Base-by-base conservation (phyloP, 2,329 filamentous ascomycete species). In the Hawksworthiomyces lignivorus region DNA sequence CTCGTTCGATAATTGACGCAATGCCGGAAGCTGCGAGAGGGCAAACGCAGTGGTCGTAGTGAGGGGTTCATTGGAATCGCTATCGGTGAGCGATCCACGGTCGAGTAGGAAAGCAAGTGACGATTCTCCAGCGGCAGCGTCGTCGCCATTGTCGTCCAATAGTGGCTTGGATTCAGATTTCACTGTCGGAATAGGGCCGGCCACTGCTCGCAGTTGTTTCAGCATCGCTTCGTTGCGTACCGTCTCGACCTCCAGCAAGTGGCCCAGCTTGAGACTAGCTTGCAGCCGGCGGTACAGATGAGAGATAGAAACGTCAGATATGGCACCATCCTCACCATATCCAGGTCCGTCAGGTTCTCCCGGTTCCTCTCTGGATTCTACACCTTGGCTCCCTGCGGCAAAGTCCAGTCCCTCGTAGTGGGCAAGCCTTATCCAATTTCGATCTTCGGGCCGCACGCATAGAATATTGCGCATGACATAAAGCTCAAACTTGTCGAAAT, bases 391-490 rank as follows among this genome's bases (percentile, higher is more conserved):
- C 4, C 15, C 59, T 37, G 28, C 52, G 22, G 26, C 51, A 40
- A 79, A 70, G 46, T 75, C 72, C 17, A 79, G 57, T 1, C 70
- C 86, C 60, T 88, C 79, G 65, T 98, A 96, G 69, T 97, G 90
- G 36, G 77, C 76, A 49, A 98, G 68, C 40, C 83, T 72, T 50
- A 97, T 81, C 78, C 84, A 96, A 44, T 77, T 75, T 54, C 84
- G 69, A 48, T 90, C 84, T 21, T 81, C 77, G 36, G 77, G 77
- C 27, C 61, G 59, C 29, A 90, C 77, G 30, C 76, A 82, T 49
- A 92, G 64, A 52, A 89, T 84, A 58, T 96, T 96, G 50, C 87
- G 73, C 68, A 98, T 72, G 39, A 87, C 82, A 65, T 90, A 96
- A 43, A 98, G 84, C 67, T 92, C 86, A 54, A 90, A 83, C 49